A percentile compares a stretch with the other conserved stretches of the same genome.
phyloP scores from a whole-genome alignment of 306 rosid species.

The Sophora flavescens region DNA sequence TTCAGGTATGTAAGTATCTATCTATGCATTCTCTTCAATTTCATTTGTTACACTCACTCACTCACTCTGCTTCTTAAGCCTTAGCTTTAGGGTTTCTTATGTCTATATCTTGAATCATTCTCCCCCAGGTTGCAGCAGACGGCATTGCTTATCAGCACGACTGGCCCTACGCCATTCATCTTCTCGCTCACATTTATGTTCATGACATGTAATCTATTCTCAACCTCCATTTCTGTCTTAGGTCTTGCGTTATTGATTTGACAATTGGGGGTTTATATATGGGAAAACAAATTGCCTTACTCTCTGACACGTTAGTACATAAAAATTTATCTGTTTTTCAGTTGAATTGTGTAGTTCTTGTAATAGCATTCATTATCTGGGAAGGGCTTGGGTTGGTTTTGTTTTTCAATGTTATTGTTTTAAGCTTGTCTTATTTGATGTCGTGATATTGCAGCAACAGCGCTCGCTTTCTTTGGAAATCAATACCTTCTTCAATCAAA shows the following conservation, averaged over 20 bases:
- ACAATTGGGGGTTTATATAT: neutral
- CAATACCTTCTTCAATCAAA: slow-evolving; percentile 70
- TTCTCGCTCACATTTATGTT: slow-evolving; percentile 70
- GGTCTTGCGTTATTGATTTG: neutral
- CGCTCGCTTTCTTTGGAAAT: slow-evolving; percentile 93
- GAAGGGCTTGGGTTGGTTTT: neutral
- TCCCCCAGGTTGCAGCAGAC: slow-evolving; percentile 73
- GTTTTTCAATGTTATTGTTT: neutral
- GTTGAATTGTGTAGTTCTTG: neutral
- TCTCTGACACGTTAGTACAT: slow-evolving; percentile 2
- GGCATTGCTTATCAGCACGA: slow-evolving; percentile 76
- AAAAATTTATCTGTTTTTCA: neutral
- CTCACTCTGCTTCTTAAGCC: neutral
- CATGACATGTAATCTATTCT: slow-evolving; percentile 64
- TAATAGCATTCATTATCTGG: slow-evolving; percentile 4
- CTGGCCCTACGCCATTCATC: slow-evolving; percentile 88
- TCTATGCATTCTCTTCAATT: neutral
- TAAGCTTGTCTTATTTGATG: slow-evolving; percentile 37
- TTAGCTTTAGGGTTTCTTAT: slow-evolving; percentile 9
- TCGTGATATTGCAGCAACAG: slow-evolving; percentile 77
- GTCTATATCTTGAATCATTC: neutral
- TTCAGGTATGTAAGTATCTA: slow-evolving; percentile 54
- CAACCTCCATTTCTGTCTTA: neutral
- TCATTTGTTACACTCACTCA: neutral
- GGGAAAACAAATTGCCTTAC: neutral